Conservation (phyloP, 2,329 filamentous ascomycete species). For the Colletotrichum sp. region DNA sequence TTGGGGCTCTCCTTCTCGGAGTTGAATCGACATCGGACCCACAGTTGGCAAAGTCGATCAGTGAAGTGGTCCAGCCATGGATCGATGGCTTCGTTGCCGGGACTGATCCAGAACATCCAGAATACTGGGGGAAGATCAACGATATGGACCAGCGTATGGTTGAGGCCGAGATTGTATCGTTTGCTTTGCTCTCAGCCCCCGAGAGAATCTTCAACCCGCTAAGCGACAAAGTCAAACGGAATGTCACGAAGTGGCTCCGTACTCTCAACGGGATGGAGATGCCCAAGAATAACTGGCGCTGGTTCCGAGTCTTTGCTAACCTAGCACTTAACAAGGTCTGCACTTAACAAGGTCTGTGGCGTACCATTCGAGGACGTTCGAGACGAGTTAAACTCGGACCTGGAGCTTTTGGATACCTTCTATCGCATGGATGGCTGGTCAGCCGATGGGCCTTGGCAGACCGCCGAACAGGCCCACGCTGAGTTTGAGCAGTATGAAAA, state of each 20-base stretch:
- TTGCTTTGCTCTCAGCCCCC: slow-evolving; percentile 49
- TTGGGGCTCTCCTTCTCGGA: slow-evolving; percentile 47
- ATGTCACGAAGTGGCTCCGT: slow-evolving; percentile 44
- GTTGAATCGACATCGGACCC: not conserved
- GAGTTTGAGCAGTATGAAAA: slow-evolving; percentile 15
- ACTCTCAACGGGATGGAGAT: slow-evolving; percentile 48
- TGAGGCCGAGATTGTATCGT: slow-evolving; percentile 55
- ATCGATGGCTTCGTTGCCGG: slow-evolving; percentile 32
- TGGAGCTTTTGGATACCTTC: slow-evolving; percentile 48
- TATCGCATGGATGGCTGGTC: slow-evolving; percentile 51
- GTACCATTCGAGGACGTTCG: slow-evolving; percentile 35
- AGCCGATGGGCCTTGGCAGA: slow-evolving; percentile 47
- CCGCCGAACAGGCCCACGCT: slow-evolving; percentile 17
- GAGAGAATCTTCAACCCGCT: slow-evolving; percentile 35
- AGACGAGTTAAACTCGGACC: slow-evolving; percentile 42
- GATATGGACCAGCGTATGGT: slow-evolving; percentile 58
- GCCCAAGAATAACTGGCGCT: slow-evolving; percentile 55
- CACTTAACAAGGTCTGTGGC: slow-evolving; percentile 44
- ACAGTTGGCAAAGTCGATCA: not conserved
- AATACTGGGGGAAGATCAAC: slow-evolving; percentile 52
- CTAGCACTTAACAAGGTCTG: slow-evolving; percentile 47
- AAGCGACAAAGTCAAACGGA: slow-evolving; percentile 29
- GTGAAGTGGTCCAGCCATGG: slow-evolving; percentile 30
- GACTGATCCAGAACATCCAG: slow-evolving; percentile 33
- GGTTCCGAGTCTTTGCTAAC: slow-evolving; percentile 56